Evolutionary conservation across 441 rosid genomes (phyloP).

Genomic region (Brassica hybrid): DNA sequence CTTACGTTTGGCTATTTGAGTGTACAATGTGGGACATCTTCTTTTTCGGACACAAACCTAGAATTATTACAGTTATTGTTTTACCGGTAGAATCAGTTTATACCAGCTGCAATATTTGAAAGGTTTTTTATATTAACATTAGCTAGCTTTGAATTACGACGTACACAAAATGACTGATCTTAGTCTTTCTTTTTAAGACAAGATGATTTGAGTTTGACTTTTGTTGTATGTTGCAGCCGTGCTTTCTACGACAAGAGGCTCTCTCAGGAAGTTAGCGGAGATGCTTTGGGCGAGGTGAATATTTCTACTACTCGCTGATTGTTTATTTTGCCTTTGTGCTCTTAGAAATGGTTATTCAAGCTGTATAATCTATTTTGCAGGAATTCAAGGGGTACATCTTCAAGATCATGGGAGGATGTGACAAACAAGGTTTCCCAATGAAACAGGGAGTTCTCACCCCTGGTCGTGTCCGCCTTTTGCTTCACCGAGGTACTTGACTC

Average conservation of each 20-base stretch:
- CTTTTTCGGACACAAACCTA: neutral
- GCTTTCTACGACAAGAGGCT: slow-evolving; percentile 65
- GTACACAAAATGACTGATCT: neutral
- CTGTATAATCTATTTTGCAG: slow-evolving; percentile 24
- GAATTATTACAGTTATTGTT: neutral
- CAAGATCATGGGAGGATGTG: slow-evolving; percentile 70
- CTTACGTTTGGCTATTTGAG: neutral
- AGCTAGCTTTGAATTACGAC: neutral
- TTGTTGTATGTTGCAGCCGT: slow-evolving; percentile 46
- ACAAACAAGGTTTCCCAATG: slow-evolving; percentile 71
- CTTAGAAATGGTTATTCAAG: neutral
- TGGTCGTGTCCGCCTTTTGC: slow-evolving; percentile 55
- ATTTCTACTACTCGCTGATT: neutral
- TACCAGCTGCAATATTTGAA: too few relatives aligned
- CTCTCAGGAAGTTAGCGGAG: slow-evolving; percentile 65
- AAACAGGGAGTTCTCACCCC: too few relatives aligned
- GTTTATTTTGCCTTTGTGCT: neutral
- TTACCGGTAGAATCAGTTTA: neutral
- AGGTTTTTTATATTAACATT: neutral
- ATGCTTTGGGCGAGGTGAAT: slow-evolving; percentile 59
- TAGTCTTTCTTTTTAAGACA: neutral
- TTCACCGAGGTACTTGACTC: slow-evolving; percentile 48
- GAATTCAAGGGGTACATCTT: slow-evolving; percentile 65
- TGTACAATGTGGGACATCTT: neutral
- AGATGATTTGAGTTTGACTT: neutral